phyloP scores from a whole-genome alignment of 176 grass and related monocot genomes.

The Rhynchospora tenuis region DNA sequence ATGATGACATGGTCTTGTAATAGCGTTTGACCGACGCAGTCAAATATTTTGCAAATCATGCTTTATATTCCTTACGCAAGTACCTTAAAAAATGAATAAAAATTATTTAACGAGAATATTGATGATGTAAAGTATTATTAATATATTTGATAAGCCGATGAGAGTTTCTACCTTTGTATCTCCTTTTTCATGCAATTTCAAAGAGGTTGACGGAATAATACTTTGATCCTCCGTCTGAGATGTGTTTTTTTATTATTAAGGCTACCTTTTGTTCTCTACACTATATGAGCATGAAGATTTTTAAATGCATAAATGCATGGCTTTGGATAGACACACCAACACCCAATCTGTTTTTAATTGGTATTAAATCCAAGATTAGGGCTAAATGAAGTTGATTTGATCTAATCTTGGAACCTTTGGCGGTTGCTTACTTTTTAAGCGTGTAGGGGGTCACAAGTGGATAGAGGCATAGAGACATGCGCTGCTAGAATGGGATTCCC shows the following conservation, averaged over 20 bases:
- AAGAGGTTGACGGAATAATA: slow-evolving; percentile 1
- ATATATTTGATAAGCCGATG: not conserved
- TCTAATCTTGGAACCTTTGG: slow-evolving; percentile 6
- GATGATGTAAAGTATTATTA: slow-evolving; percentile 7
- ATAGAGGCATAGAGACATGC: not conserved
- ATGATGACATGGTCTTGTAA: not conserved
- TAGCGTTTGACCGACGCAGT: slow-evolving; percentile 15
- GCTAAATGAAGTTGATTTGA: not conserved
- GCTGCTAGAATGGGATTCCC: slow-evolving; percentile 4
- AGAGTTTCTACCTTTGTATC: slow-evolving; percentile 1
- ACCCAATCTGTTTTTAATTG: not conserved
- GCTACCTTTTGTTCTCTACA: not conserved
- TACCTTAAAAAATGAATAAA: not conserved
- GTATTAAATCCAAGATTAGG: not conserved
- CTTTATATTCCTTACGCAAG: slow-evolving; percentile 12
- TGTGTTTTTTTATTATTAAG: not conserved
- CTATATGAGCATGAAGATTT: not conserved
- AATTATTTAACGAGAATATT: not conserved
- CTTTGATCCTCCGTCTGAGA: not conserved
- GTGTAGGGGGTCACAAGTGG: not conserved
- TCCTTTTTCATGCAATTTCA: not conserved
- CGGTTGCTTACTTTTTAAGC: slow-evolving; percentile 9
- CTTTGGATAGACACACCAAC: not conserved
- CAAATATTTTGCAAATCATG: not conserved
- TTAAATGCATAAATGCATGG: not conserved